Evolutionary conservation across 306 rosid genomes (phyloP).

Genomic region (Bauhinia variegata): DNA sequence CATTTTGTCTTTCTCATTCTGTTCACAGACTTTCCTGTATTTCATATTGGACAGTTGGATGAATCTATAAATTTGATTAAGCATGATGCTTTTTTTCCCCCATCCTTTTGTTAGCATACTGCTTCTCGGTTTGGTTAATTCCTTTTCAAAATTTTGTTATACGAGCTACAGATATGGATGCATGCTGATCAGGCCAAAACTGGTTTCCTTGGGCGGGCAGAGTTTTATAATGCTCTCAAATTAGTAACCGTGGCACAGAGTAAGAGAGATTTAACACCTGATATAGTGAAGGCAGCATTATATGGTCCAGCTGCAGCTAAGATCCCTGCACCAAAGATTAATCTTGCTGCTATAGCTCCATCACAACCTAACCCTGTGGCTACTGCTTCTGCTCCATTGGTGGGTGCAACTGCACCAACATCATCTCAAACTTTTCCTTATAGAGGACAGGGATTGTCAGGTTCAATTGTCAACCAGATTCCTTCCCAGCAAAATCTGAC

Average conservation of each 20-base stretch:
- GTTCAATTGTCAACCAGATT: slow-evolving; percentile 52
- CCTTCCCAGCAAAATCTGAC: slow-evolving; percentile 62
- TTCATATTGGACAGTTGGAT: not conserved
- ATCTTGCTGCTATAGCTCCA: slow-evolving; percentile 56
- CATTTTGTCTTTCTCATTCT: not conserved
- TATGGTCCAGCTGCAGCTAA: slow-evolving; percentile 90
- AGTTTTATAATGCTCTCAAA: slow-evolving; percentile 89
- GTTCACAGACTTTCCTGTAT: not conserved
- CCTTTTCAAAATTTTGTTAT: slow-evolving; percentile 18
- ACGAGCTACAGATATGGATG: slow-evolving; percentile 77
- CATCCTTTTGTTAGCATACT: slow-evolving; percentile 13
- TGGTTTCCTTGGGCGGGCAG: slow-evolving; percentile 83
- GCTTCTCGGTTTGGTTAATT: slow-evolving; percentile 11
- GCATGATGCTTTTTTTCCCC: slow-evolving; percentile 16
- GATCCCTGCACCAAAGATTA: slow-evolving; percentile 87
- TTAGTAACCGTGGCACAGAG: slow-evolving; percentile 96
- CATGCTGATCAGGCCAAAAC: slow-evolving; percentile 89
- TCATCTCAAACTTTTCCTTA: slow-evolving; percentile 67
- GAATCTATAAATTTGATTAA: slow-evolving; percentile 21
- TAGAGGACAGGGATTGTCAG: slow-evolving; percentile 68
- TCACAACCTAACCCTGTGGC: slow-evolving; percentile 50
- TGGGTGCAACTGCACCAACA: slow-evolving; percentile 51
- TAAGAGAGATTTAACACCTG: slow-evolving; percentile 85
- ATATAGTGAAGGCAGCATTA: slow-evolving; percentile 85
- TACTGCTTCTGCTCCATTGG: slow-evolving; percentile 55